Evolutionary conservation across 192 early-diverging fungal genomes (phyloP).

Genomic region (Entomortierella parvispora): DNA sequence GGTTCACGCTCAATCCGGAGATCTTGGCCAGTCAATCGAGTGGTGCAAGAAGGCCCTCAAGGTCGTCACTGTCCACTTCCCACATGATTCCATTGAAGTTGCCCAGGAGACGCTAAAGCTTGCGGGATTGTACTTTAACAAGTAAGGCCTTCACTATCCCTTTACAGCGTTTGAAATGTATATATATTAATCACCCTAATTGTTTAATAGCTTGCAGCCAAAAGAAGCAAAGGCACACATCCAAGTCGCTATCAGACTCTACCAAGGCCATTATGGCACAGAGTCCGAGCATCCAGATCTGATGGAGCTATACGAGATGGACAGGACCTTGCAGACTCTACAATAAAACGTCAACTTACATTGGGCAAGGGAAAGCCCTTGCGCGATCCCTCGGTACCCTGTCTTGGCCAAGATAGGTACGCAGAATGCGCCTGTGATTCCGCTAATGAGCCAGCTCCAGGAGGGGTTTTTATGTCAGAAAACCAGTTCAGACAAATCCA

Average conservation of each 20-base stretch:
- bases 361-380: no score
- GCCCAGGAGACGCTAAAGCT: constrained; percentile 50
- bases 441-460: no score
- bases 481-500: no score
- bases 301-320: constrained; percentile 46
- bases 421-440: no score
- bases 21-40: constrained; percentile 24
- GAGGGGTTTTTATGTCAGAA: no score
- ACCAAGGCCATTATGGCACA: constrained; percentile 34
- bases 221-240: constrained; percentile 45
- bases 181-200: background rate
- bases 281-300: constrained; percentile 38
- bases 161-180: background rate
- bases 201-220: constrained; percentile 17
- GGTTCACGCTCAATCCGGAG: constrained; percentile 28
- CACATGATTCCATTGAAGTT: constrained; percentile 49
- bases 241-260: constrained; percentile 31
- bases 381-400: no score
- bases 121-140: constrained; percentile 44
- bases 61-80: constrained; percentile 43
- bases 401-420: no score
- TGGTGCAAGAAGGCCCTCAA: constrained; percentile 49
- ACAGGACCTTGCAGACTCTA: constrained; percentile 11
- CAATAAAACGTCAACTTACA: background rate
- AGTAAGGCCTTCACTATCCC: constrained; percentile 18